phyloP scores from a whole-genome alignment of 106 monocot genomes.

The Vanilla planifolia region DNA sequence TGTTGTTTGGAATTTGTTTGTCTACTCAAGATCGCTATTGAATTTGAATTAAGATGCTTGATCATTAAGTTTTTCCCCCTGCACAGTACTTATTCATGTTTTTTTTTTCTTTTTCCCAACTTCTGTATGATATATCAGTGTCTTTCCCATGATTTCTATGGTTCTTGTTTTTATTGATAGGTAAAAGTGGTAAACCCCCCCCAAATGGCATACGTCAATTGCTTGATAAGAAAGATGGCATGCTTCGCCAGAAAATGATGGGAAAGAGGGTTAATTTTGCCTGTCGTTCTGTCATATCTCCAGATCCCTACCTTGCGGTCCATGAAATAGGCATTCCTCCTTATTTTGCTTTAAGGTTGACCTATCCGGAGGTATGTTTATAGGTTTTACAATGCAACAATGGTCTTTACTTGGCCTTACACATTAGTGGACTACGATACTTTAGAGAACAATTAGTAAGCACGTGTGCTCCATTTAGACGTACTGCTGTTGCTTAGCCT shows the following conservation, averaged over 20 bases:
- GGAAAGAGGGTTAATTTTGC: conserved; percentile 98
- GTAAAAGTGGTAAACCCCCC: conserved; percentile 40
- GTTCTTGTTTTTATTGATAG: conserved; percentile 17
- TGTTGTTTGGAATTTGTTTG: not conserved
- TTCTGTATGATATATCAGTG: not conserved
- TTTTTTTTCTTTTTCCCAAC: not conserved
- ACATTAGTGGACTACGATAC: not conserved
- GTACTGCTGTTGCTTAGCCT: not conserved
- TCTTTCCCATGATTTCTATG: not conserved
- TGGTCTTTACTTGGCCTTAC: not conserved
- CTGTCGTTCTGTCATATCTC: conserved; percentile 96
- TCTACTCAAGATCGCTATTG: not conserved
- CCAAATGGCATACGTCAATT: conserved; percentile 71
- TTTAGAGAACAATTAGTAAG: no score
- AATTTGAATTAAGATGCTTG: not conserved
- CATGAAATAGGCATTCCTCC: conserved; percentile 99
- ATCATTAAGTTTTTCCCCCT: not conserved
- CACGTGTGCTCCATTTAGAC: no score
- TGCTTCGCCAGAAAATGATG: conserved; percentile 99
- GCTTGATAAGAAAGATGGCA: conserved; percentile 77
- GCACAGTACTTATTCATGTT: not conserved
- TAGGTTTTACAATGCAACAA: not conserved
- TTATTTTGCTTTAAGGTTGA: conserved; percentile 80
- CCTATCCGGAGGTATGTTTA: conserved; percentile 85
- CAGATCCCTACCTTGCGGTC: conserved; percentile 93